Evolutionary conservation across 306 rosid genomes (phyloP), one percentile per base, ranked within the genome.

Genomic region (Quercus bicolor): DNA sequence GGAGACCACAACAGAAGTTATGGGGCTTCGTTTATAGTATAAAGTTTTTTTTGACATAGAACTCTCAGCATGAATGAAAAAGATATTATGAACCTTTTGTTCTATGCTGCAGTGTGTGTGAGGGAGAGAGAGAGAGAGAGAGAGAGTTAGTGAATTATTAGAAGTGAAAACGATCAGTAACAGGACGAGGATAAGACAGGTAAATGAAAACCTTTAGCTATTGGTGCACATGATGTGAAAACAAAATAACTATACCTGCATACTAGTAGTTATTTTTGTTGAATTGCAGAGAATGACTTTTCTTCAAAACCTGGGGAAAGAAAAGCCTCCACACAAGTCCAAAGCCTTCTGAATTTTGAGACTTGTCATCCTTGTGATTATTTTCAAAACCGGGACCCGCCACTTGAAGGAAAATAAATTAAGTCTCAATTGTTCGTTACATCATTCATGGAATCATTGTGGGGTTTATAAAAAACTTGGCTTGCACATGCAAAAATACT

Each of bases 381-480:
- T 8, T 68, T 61, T 69, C 64, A 80, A 74, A 33, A 34, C 15
- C 11, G 62, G 83, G 81, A 57, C 75, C 82, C 73, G 43, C 48
- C 14, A 70, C 33, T 77, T 61, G 69, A 68, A 37, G 62, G 77
- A 29, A 56, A 19, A 60, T 12, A 68, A 20, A 68, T 20, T 13
- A 24, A 33, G 70, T 21, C 70, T 52, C 68, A 59, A 52, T 64
- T 57, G 26, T 34, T 33, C 28, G 37, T 48, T 4, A 33, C 53
- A 51, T 48, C 34, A 66, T 65, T 77, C 59, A 53, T 59, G n/a
- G 26, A 72, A 60, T 70, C 61, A 59, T 28, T 29, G 31, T 19
- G 64, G 56, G 45, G 55, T 33, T 75, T 40, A 37, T 37, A 0
- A 20, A 70, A 74, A 53, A 59, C 66, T 76, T 68, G 73, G 77